These are phyloP conservation scores for Raphanus hybrid DNA, from an alignment of 441 rosid genomes.

Conservation along the genomic window DNA sequence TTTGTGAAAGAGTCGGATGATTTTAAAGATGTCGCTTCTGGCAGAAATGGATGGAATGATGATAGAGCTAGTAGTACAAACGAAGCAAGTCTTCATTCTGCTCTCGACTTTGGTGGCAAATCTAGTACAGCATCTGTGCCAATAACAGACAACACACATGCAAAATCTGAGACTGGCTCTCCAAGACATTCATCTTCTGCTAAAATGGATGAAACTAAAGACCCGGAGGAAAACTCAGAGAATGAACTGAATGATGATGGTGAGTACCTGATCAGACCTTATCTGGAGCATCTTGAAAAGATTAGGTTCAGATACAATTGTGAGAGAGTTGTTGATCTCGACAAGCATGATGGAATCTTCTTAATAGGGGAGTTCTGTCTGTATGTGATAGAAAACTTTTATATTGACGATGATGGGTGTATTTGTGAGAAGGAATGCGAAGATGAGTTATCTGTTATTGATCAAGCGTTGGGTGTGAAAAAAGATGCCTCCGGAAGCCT, in stretches of 20 bases:
- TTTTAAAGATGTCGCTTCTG: slow-evolving; percentile 56
- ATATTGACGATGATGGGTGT: slow-evolving; percentile 82
- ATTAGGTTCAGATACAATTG: slow-evolving; percentile 93
- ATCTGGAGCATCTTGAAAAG: slow-evolving; percentile 94
- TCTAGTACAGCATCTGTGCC: slow-evolving; percentile 82
- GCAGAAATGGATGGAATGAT: slow-evolving; percentile 84
- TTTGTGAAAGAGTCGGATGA: slow-evolving; percentile 58
- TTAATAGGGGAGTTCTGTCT: slow-evolving; percentile 93
- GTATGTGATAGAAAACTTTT: slow-evolving; percentile 97
- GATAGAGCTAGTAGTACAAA: slow-evolving; percentile 83
- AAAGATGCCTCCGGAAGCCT: slow-evolving; percentile 72
- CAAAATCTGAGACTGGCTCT: slow-evolving; percentile 75
- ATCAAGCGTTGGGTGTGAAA: slow-evolving; percentile 99
- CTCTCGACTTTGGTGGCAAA: slow-evolving; percentile 91
- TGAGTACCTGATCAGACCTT: slow-evolving; percentile 98
- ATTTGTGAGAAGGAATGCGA: slow-evolving; percentile 98
- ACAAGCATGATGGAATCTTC: slow-evolving; percentile 99
- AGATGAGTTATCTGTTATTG: slow-evolving; percentile 99
- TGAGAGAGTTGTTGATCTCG: slow-evolving; percentile 98
- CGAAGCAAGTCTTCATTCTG: slow-evolving; percentile 97
- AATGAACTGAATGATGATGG: slow-evolving; percentile 97
- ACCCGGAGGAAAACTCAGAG: slow-evolving; percentile 74
- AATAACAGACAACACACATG: slow-evolving; percentile 71
- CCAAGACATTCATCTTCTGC: slow-evolving; percentile 76
- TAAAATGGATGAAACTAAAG: slow-evolving; percentile 70